These are phyloP conservation scores for Neofusicoccum umdonicola DNA, from an alignment of 2,329 filamentous ascomycete genomes.

Conservation along the genomic window DNA sequence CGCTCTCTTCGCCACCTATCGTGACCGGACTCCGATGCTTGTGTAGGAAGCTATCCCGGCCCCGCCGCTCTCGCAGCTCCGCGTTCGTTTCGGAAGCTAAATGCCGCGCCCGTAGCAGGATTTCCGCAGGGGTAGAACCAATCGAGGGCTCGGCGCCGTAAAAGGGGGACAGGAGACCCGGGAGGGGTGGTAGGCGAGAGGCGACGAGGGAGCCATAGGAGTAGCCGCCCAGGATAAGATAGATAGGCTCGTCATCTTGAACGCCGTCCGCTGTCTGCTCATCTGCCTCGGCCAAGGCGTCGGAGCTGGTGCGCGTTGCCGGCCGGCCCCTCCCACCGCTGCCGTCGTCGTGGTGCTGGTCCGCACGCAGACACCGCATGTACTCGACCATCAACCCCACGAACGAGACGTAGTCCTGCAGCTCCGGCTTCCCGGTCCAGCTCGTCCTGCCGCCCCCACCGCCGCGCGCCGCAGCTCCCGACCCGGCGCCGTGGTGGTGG, in stretches of 20 bases:
- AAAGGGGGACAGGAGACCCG: slow-evolving; percentile 60
- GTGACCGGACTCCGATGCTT: neutral
- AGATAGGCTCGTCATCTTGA: slow-evolving; percentile 21
- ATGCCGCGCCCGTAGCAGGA: slow-evolving; percentile 66
- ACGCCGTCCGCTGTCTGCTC: neutral
- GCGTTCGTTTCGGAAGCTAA: slow-evolving; percentile 63
- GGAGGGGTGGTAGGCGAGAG: slow-evolving; percentile 63
- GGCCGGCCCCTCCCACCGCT: neutral
- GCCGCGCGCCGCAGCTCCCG: neutral
- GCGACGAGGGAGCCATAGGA: slow-evolving; percentile 88
- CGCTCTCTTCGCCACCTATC: slow-evolving; percentile 50
- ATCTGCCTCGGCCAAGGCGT: neutral
- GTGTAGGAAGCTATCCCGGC: no score
- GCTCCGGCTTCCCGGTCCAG: slow-evolving; percentile 81
- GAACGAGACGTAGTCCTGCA: slow-evolving; percentile 78
- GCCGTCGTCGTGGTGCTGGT: neutral
- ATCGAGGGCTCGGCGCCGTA: slow-evolving; percentile 34
- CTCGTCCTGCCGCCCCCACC: slow-evolving; percentile 69
- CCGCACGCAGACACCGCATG: slow-evolving; percentile 34
- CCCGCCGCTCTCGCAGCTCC: slow-evolving; percentile 24
- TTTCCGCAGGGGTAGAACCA: slow-evolving; percentile 54
- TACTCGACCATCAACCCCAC: slow-evolving; percentile 79
- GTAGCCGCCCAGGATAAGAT: slow-evolving; percentile 71
- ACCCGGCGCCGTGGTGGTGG: neutral
- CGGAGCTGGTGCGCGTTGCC: neutral